Base-by-base conservation (phyloP, 257 asterid species). In the Solanum habrochaites region DNA sequence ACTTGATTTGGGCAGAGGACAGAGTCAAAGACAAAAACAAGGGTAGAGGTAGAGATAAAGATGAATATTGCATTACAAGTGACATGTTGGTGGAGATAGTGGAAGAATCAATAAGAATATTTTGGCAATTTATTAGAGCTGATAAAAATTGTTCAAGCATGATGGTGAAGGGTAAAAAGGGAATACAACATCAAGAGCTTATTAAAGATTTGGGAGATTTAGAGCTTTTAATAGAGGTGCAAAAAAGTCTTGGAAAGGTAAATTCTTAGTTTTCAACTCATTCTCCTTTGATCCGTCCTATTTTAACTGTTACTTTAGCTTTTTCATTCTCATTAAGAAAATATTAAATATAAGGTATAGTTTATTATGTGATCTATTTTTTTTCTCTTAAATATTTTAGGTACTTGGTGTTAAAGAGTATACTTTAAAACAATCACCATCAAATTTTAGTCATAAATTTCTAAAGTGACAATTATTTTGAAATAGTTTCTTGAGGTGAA, bases 71-170 rank as follows among this genome's bases (percentile, higher is more conserved):
- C 35, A 89, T 96, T 25, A 93, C 98, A 52, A 93, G 94, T 52
- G 99, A 93, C 29, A 86, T 91, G 93, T 90, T 97, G 42, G 98
- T 94, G 73, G 98, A 96, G 89, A 95, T 91, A 27, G 85, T 96
- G 39, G 99, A 97, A 89, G 99, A 97, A 91, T 94, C 98, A 1
- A 96, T 97, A 87, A 87, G 99, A 82, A 93, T 95, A 49, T 95
- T 96, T 49, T 97, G 99, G 99, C 88, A 91, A 85, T 97, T 97
- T 62, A 92, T 97, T 78, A 93, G 93, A 39, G 95, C 95, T 7
- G 99, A 97, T 86, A 95, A 88, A 87, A 93, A 93, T 58, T 92
- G 97, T 90, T 37, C 90, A 32, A 77, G 42, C 11, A 62, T 86
- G n/a, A 47, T 89, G 4, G 32, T 37, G 87, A 94, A 88, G 42